Conservation (phyloP, 2,329 filamentous ascomycete species). For the Chalaropsis thielavioides region DNA sequence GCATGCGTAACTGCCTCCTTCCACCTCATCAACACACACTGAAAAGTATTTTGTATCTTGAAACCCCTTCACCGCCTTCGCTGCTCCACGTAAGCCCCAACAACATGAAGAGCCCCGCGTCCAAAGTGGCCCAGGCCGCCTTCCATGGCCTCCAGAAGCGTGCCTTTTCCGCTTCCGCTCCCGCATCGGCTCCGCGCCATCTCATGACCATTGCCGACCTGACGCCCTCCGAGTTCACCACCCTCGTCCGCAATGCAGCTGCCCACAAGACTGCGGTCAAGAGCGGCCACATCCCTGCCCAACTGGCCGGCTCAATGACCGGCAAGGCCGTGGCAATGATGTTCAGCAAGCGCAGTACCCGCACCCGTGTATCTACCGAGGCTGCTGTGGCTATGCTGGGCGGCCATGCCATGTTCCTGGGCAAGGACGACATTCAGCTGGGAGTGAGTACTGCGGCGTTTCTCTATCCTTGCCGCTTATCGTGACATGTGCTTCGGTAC, state of each 20-base stretch:
- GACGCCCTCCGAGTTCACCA: constrained; percentile 60
- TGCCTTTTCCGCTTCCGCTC: constrained; percentile 29
- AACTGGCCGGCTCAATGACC: constrained; percentile 46
- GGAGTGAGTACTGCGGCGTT: constrained; percentile 43
- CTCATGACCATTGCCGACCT: constrained; percentile 85
- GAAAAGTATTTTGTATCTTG: neutral
- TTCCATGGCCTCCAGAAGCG: constrained; percentile 29
- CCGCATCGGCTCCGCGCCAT: constrained; percentile 48
- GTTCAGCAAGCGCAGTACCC: constrained; percentile 91
- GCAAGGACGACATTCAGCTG: constrained; percentile 89
- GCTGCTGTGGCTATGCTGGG: constrained; percentile 77
- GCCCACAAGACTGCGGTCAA: constrained; percentile 66
- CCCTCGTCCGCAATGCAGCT: constrained; percentile 69
- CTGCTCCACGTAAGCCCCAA: neutral
- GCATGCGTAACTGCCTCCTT: neutral
- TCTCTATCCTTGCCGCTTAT: too few species aligned
- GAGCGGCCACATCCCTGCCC: constrained; percentile 43
- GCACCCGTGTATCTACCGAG: constrained; percentile 88
- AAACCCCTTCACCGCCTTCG: neutral
- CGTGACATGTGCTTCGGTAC: too few species aligned
- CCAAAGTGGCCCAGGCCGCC: constrained; percentile 26
- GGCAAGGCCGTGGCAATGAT: constrained; percentile 84
- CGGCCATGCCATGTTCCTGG: constrained; percentile 90
- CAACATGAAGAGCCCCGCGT: constrained; percentile 26
- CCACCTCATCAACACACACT: neutral